These are phyloP conservation scores for Salvia rosmarinus DNA, from an alignment of 257 asterid genomes.

Conservation along the genomic window DNA sequence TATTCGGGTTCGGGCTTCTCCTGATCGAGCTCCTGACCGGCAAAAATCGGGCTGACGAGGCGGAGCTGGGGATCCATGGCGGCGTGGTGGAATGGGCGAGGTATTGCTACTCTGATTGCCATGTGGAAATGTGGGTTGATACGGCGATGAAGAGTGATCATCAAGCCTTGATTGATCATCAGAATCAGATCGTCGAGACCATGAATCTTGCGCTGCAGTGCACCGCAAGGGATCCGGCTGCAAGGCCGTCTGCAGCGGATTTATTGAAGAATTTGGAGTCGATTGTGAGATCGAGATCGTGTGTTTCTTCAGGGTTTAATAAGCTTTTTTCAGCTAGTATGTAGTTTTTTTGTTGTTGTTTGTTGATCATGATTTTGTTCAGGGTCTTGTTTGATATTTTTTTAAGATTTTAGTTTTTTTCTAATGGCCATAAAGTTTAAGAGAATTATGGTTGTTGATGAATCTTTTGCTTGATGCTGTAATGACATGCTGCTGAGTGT, in stretches of 20 bases:
- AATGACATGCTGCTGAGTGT: slow-evolving; percentile 42
- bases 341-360: slow-evolving; percentile 20
- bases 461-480: slow-evolving; percentile 48
- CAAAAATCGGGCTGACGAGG: slow-evolving; percentile 55
- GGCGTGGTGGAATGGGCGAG: slow-evolving; percentile 81
- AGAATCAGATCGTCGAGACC: slow-evolving; percentile 64
- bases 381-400: slow-evolving; percentile 4
- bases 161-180: slow-evolving; percentile 33
- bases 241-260: slow-evolving; percentile 60
- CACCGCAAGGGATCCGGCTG: slow-evolving; percentile 68
- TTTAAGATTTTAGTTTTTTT: slow-evolving; percentile 10
- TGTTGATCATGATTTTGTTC: slow-evolving; percentile 27
- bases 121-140: slow-evolving; percentile 77
- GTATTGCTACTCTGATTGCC: slow-evolving; percentile 81
- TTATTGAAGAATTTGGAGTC: slow-evolving; percentile 55
- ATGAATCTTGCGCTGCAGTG: slow-evolving; percentile 83
- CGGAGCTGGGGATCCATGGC: slow-evolving; percentile 55
- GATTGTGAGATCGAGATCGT: slow-evolving; percentile 47
- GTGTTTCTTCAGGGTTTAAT: slow-evolving; percentile 51
- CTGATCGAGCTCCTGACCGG: slow-evolving; percentile 77
- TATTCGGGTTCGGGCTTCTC: slow-evolving; percentile 67
- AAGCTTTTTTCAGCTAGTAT: slow-evolving; percentile 42
- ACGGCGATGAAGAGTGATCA: slow-evolving; percentile 43
- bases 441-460: slow-evolving; percentile 32
- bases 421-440: slow-evolving; percentile 16